Evolutionary conservation across 176 grass and related monocot genomes (phyloP).

Genomic region (Areca catechu): DNA sequence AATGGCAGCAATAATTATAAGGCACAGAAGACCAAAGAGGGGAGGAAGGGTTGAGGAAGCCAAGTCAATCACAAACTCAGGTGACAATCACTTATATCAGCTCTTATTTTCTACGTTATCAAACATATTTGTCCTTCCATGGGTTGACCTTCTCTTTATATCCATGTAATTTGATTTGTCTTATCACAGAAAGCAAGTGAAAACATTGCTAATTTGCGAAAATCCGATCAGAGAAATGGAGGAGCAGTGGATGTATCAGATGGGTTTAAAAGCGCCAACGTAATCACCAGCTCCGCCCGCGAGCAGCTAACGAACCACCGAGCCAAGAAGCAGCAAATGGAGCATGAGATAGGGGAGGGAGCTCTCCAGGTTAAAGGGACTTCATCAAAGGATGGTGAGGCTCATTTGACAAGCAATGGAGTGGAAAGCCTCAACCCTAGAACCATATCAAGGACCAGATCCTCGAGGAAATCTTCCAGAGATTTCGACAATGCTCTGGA

Average conservation of each 20-base stretch:
- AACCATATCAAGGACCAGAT: too few species aligned
- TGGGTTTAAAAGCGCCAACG: slow-evolving; percentile 2
- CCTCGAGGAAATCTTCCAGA: too few species aligned
- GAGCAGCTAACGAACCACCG: neutral
- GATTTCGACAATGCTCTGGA: too few species aligned
- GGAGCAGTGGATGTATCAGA: slow-evolving; percentile 20
- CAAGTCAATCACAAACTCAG: slow-evolving; percentile 21
- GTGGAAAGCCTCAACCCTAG: slow-evolving; percentile 36
- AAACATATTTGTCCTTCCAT: too few species aligned
- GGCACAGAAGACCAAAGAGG: slow-evolving; percentile 32
- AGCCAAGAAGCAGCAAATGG: slow-evolving; percentile 19
- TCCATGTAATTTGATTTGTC: neutral
- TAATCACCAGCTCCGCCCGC: slow-evolving; percentile 14
- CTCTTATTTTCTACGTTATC: too few species aligned
- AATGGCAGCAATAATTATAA: slow-evolving; percentile 17
- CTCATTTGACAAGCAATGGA: slow-evolving; percentile 23
- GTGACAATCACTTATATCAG: slow-evolving; percentile 9
- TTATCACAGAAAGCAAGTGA: slow-evolving; percentile 4
- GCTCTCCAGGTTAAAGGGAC: slow-evolving; percentile 8
- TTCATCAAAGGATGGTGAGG: neutral
- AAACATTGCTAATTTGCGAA: slow-evolving; percentile 12
- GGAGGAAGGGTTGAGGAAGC: slow-evolving; percentile 2
- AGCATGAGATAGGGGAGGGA: neutral
- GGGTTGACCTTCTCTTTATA: neutral
- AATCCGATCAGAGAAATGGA: slow-evolving; percentile 7